Conservation (phyloP, 306 rosid genomes). For the Purshia tridentata region DNA sequence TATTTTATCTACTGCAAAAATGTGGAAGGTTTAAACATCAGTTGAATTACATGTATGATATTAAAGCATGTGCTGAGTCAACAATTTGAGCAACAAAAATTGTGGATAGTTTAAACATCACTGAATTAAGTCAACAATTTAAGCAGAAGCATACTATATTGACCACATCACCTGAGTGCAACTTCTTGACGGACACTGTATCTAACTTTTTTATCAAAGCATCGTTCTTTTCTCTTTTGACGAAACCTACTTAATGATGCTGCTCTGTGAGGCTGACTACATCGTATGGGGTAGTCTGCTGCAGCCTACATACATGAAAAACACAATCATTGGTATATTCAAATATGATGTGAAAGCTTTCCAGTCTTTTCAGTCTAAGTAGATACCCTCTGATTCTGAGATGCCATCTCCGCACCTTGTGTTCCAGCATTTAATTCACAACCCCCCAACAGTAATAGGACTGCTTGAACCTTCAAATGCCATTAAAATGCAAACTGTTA, state of each 20-base stretch:
- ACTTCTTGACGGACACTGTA: slow-evolving; percentile 97
- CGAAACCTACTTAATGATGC: slow-evolving; percentile 83
- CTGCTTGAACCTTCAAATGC: slow-evolving; percentile 74
- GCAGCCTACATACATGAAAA: slow-evolving; percentile 42
- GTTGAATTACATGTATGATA: background rate
- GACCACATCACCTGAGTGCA: slow-evolving; percentile 66
- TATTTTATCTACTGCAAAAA: background rate
- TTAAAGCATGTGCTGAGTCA: no score
- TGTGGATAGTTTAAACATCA: slow-evolving; percentile 7
- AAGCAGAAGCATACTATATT: slow-evolving; percentile 6
- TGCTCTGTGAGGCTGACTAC: slow-evolving; percentile 79
- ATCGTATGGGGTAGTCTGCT: slow-evolving; percentile 52
- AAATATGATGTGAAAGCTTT: background rate
- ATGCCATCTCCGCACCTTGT: slow-evolving; percentile 46
- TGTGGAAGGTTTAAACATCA: background rate
- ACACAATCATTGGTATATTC: background rate
- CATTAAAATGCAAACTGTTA: slow-evolving; percentile 5
- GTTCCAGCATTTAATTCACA: slow-evolving; percentile 57
- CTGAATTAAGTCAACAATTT: background rate
- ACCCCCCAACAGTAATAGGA: slow-evolving; percentile 78
- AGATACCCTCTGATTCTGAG: slow-evolving; percentile 66
- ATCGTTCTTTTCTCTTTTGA: slow-evolving; percentile 88
- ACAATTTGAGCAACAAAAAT: background rate
- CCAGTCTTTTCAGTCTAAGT: slow-evolving; percentile 11
- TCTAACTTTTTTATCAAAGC: slow-evolving; percentile 94